Base-by-base conservation (phyloP, 768 basidiomycete genomes). In the Tricholomella constricta region DNA sequence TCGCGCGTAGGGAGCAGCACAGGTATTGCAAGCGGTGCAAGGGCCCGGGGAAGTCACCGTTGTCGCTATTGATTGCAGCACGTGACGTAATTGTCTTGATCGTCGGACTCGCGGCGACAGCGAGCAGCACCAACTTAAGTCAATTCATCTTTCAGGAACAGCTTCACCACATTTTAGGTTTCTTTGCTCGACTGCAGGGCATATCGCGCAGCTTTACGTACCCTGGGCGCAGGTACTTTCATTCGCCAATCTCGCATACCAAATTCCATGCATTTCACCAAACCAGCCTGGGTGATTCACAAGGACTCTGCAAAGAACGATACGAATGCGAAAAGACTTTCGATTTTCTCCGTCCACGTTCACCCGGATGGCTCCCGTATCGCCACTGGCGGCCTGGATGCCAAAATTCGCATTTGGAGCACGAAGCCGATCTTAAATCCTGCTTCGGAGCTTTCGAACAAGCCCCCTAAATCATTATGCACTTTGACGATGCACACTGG, bases 361-460 rank as follows among this genome's bases (percentile, higher is more conserved):
- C 95, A 98, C 62, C 96, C 96, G 0, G 96, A 99, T 64, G 91
- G 91, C 57, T 94, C 92, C 17, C 84, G 96, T 15, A 88, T 99
- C 60, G 96, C 97, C n/a, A 99, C 96, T 1, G 97, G 94, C 25
- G 94, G 95, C 2, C 79, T 99, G 48, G 96, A 99, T 69, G 89
- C 92, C 35, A 95, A 94, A 75, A 85, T 99, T 55, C 89, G 94
- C 44, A 92, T 99, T 71, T 99, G 96, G 96, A 91, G 90, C 56
- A 98, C 97, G 0, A 87, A 91, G 56, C 95, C 97, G 0, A 96
- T 98, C 59, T 74, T 98, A n/a, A 86, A 86, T 57, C 72, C 80
- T 12, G 78, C 83, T 37, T 77, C 90, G 25, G 84, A 90, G 64
- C 68, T 72, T 56, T 82, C 86, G 40, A 80, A 86, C 53, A 78